A percentile compares a stretch with the other conserved stretches of the same genome.
Conservation (phyloP, 2,329 filamentous ascomycete species). For the Colletotrichum sp. region DNA sequence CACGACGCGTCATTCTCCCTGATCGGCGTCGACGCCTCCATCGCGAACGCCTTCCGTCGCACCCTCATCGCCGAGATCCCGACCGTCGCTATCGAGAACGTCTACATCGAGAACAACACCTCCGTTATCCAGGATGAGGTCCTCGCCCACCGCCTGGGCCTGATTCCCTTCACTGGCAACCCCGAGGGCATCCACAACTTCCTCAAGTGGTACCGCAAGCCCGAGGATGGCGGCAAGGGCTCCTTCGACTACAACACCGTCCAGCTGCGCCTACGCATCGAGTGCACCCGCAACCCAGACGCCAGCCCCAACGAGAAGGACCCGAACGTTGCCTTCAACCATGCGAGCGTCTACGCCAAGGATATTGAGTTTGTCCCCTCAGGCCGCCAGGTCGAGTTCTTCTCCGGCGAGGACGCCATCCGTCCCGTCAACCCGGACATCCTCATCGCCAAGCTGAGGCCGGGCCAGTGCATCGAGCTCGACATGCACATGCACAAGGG, state of each 20-base stretch:
- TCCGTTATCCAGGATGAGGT: slow-evolving; percentile 98
- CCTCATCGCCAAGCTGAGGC: slow-evolving; percentile 90
- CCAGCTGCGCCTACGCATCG: slow-evolving; percentile 75
- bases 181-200: slow-evolving; percentile 77
- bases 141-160: slow-evolving; percentile 84
- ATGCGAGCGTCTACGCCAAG: slow-evolving; percentile 82
- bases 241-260: slow-evolving; percentile 87
- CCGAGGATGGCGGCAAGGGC: slow-evolving; percentile 65
- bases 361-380: slow-evolving; percentile 79
- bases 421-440: slow-evolving; percentile 88
- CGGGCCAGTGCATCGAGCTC: slow-evolving; percentile 84
- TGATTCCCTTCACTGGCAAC: slow-evolving; percentile 86
- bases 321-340: slow-evolving; percentile 82
- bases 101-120: slow-evolving; percentile 95
- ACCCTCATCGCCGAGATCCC: slow-evolving; percentile 95
- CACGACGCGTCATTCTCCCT: slow-evolving; percentile 88
- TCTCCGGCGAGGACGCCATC: slow-evolving; percentile 72
- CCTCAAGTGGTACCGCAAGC: slow-evolving; percentile 82
- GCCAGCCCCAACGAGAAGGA: slow-evolving; percentile 78
- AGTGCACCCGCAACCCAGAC: slow-evolving; percentile 80
- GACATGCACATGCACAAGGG: slow-evolving; percentile 96
- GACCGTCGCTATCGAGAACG: slow-evolving; percentile 90
- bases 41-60: slow-evolving; percentile 96
- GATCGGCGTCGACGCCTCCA: slow-evolving; percentile 86
- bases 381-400: slow-evolving; percentile 71